Evolutionary conservation across 495 filamentous ascomycete genomes (phyloP), one percentile per base, ranked within the genome.

Genomic region (Aspergillus incahuasiensis): DNA sequence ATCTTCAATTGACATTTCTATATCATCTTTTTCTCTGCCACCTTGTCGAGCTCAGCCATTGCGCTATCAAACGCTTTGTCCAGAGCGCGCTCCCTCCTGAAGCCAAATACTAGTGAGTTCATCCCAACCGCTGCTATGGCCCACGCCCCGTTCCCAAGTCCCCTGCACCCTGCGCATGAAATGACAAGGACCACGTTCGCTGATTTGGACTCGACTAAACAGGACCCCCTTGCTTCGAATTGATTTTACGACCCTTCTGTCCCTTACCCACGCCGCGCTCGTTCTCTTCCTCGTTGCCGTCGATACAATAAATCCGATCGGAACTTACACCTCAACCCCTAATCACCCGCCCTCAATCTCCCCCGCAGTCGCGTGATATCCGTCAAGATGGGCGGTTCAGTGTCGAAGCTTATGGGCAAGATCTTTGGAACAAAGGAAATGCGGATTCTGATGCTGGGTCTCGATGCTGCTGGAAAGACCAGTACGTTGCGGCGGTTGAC

Each of bases 371-470:
- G 60, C 56, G 47, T 43, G 5, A 55, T 58, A 47, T 32, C 53
- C 51, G 63, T 61, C 65, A 74, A 62, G 30, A 95, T 95, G 90
- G 90, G 90, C 66, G 88, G 79, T 57, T 79, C 81, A 70, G 81
- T 92, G 62, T 91, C 87, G 55, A 95, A 92, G 75, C 87, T 92
- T 75, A 88, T 96, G 86, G 84, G 83, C 74, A 97, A 95, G 85
- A 90, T 98, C 71, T 97, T 97, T 74, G 95, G 94, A 74, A 94
- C 92, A 48, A 95, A 95, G 77, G 95, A 98, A 74, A 96, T 98
- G 89, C 87, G 94, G 60, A 84, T 98, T 70, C 77, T 98, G 63
- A 98, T 98, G 94, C 79, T 98, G 68, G 94, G 94, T 52, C 82
- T 98, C 53, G 94, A 98, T 74, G 94, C 94, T 60, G 94, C 94